Evolutionary conservation across 139 green algal species (phyloP).

Genomic region (Trebouxia sp.): DNA sequence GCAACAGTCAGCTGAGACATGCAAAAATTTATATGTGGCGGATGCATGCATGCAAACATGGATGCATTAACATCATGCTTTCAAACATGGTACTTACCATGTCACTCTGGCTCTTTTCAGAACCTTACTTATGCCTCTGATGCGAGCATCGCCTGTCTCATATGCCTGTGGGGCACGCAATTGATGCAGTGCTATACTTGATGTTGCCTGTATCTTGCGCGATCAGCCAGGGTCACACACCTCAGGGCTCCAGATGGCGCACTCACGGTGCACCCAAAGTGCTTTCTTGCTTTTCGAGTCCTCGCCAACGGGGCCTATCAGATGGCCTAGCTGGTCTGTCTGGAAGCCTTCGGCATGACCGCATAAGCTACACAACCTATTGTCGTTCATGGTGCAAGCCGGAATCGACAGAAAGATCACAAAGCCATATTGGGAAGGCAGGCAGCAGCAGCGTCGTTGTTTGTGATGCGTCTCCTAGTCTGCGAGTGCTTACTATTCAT

Average conservation of each 20-base stretch:
- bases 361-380: slow-evolving; percentile 45
- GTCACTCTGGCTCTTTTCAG: slow-evolving; percentile 4
- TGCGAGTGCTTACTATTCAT: too few species aligned
- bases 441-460: neutral
- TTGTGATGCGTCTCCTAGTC: too few species aligned
- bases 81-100: neutral
- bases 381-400: too few species aligned
- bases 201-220: too few species aligned
- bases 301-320: slow-evolving; percentile 54
- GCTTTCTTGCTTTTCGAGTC: slow-evolving; percentile 5
- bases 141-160: slow-evolving; percentile 46
- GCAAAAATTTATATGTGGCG: too few species aligned
- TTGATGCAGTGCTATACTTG: slow-evolving; percentile 46
- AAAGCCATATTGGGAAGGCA: neutral
- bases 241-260: slow-evolving; percentile 73
- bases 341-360: neutral
- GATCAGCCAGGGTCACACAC: too few species aligned
- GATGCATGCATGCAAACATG: neutral
- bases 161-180: slow-evolving; percentile 47
- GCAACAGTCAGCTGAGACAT: too few species aligned
- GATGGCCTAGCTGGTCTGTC: slow-evolving; percentile 34
- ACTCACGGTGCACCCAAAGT: slow-evolving; percentile 65
- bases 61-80: neutral
- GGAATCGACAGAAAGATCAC: too few species aligned
- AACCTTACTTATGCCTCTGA: slow-evolving; percentile 12